Conservation (phyloP, 768 basidiomycete genomes). For the Mycena crocata region DNA sequence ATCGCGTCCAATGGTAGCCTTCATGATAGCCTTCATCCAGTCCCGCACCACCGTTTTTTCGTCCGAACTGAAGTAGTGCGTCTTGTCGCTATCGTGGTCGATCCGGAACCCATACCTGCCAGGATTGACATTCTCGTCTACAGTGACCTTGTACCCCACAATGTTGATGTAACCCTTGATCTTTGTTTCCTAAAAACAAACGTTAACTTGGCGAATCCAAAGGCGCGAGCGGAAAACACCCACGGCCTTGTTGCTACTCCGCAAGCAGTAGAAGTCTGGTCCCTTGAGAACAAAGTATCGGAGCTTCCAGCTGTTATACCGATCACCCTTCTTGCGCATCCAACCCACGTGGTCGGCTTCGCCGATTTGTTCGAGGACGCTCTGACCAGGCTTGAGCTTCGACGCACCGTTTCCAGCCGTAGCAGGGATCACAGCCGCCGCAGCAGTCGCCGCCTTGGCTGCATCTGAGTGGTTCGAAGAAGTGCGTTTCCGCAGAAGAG, state of each 20-base stretch:
- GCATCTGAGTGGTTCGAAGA: slow-evolving; percentile 43
- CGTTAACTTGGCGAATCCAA: not conserved
- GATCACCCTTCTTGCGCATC: slow-evolving; percentile 96
- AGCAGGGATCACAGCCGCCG: slow-evolving; percentile 27
- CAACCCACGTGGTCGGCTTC: slow-evolving; percentile 90
- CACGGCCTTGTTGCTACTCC: slow-evolving; percentile 72
- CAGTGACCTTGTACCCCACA: slow-evolving; percentile 90
- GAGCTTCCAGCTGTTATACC: slow-evolving; percentile 92
- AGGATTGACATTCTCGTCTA: slow-evolving; percentile 92
- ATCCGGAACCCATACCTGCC: slow-evolving; percentile 96
- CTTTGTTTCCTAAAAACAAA: slow-evolving; percentile 77
- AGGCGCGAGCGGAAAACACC: slow-evolving; percentile 43
- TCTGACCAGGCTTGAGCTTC: slow-evolving; percentile 69
- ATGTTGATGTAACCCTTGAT: slow-evolving; percentile 98
- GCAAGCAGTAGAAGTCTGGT: slow-evolving; percentile 88
- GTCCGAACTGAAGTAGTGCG: slow-evolving; percentile 92
- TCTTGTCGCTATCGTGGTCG: slow-evolving; percentile 86
- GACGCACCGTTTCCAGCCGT: slow-evolving; percentile 37
- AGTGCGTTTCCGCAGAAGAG: slow-evolving; percentile 69
- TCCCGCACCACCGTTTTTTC: slow-evolving; percentile 89
- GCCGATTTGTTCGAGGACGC: slow-evolving; percentile 91
- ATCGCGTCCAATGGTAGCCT: slow-evolving; percentile 95
- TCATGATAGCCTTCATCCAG: slow-evolving; percentile 99
- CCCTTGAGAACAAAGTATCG: slow-evolving; percentile 96
- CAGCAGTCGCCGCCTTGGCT: slow-evolving; percentile 28